Conservation (phyloP, 768 basidiomycete species). For the Boletus vermiculosoides region DNA sequence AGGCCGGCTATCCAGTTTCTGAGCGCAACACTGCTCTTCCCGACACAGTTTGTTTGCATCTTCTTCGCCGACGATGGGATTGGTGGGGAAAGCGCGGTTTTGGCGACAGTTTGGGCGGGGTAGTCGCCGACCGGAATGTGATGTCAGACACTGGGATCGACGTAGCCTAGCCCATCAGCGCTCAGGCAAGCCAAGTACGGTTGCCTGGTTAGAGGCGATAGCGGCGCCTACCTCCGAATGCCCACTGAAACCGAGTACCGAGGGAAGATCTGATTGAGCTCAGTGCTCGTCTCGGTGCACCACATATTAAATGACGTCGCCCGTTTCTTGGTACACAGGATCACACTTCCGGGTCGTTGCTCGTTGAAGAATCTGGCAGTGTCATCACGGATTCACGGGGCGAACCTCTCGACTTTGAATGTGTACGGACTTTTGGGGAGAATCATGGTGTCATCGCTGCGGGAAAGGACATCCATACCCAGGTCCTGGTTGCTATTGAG, state of each 20-base stretch:
- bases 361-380: conserved; percentile 89
- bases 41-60: conserved; percentile 76
- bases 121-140: conserved; percentile 77
- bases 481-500: conserved; percentile 73
- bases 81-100: conserved; percentile 76
- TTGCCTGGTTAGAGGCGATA: conserved; percentile 81
- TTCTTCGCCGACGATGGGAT: conserved; percentile 94
- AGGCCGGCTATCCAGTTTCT: conserved; percentile 71
- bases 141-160: not conserved
- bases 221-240: conserved; percentile 77
- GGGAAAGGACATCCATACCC: too few species aligned
- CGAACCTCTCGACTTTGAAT: conserved; percentile 74
- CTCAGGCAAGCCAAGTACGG: conserved; percentile 98
- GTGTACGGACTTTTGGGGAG: conserved; percentile 79
- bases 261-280: conserved; percentile 93
- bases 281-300: too few species aligned
- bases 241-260: conserved; percentile 65
- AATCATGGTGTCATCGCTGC: conserved; percentile 87
- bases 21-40: conserved; percentile 43
- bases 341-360: conserved; percentile 82
- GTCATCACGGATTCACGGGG: conserved; percentile 85
- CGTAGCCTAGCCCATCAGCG: too few species aligned
- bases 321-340: conserved; percentile 48
- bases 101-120: conserved; percentile 89
- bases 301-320: too few species aligned